Conservation (phyloP, 345 rosid species). For the Ailanthus altissimus region DNA sequence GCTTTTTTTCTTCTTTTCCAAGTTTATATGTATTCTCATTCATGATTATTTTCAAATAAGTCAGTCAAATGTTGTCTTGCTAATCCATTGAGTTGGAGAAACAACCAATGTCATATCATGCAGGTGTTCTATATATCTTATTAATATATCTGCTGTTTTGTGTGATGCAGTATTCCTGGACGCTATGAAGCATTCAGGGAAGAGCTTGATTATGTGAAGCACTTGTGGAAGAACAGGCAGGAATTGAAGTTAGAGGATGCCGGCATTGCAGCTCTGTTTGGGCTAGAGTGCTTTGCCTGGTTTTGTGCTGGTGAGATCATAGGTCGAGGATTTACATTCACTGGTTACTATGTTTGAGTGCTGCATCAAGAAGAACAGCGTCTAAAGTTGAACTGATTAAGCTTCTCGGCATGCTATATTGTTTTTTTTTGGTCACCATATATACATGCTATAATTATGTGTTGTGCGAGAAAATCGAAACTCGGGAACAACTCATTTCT, state of each 20-base stretch:
- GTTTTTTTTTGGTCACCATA: not conserved
- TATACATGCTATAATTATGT: not conserved
- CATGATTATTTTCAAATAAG: not conserved
- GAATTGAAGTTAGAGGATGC: constrained; percentile 69
- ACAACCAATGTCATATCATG: not conserved
- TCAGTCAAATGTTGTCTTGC: not conserved
- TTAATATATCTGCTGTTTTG: not conserved
- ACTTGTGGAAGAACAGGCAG: constrained; percentile 55
- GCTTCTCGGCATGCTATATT: not conserved
- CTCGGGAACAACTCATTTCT: not conserved
- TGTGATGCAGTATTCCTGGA: constrained; percentile 53
- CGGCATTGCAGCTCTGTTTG: constrained; percentile 63
- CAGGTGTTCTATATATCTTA: no score
- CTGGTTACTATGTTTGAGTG: constrained; percentile 61
- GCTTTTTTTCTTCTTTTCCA: not conserved
- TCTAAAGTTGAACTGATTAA: not conserved
- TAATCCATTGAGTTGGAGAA: not conserved
- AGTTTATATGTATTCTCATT: not conserved
- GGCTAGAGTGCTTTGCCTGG: constrained; percentile 77
- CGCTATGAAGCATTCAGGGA: constrained; percentile 59
- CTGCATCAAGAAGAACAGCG: not conserved
- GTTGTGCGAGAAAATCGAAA: not conserved
- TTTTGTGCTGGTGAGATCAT: constrained; percentile 71
- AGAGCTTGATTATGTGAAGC: constrained; percentile 55
- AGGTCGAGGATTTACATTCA: constrained; percentile 74